Evolutionary conservation across 495 filamentous ascomycete genomes (phyloP), one percentile per base, ranked within the genome.

Genomic region (Neurospora sp.): DNA sequence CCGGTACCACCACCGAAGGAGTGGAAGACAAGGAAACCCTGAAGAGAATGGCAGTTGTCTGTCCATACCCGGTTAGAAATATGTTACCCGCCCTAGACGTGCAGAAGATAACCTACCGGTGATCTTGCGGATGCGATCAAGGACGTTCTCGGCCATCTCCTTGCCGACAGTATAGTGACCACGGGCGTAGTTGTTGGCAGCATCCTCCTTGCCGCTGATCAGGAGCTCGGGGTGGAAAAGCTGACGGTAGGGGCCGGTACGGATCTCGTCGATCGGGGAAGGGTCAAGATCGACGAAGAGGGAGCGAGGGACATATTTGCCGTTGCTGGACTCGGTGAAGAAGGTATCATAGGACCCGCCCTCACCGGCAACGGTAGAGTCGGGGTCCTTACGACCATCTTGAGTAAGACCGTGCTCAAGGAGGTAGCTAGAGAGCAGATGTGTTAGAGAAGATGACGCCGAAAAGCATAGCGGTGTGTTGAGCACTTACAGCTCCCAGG

Each of bases 121-220:
- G 82, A 96, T 90, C 79, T 91, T 92, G 76, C 93, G 92, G 79
- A 97, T 90, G 79, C 92, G 91, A 78, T 96, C 93, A 76, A 94
- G 86, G 75, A 94, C 93, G 72, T 86, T 89, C 78, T 95, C 93
- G 70, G 93, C 90, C 80, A 96, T 87, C 85, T 96, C 93, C 87
- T 96, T 97, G 83, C 93, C 93, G 76, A 96, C 90, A 69, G 93
- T 97, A 82, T 97, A 97, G 83, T 97, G 93, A 75, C 93, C 93
- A 86, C 93, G 92, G 76, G 93, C 93, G 85, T 97, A 97, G 88
- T 97, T 97, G 84, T 96, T 97, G 79, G 93, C 92, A 72, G 93
- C 93, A 88, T 97, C 93, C 83, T 97, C 93, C 84, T 97, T 97
- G 75, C 93, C 93, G 81, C 90, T 94, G 79, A 97, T 93, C 83